These are phyloP conservation scores for Didymella sp. DNA, from an alignment of 2,329 filamentous ascomycete species.

Conservation along the genomic window DNA sequence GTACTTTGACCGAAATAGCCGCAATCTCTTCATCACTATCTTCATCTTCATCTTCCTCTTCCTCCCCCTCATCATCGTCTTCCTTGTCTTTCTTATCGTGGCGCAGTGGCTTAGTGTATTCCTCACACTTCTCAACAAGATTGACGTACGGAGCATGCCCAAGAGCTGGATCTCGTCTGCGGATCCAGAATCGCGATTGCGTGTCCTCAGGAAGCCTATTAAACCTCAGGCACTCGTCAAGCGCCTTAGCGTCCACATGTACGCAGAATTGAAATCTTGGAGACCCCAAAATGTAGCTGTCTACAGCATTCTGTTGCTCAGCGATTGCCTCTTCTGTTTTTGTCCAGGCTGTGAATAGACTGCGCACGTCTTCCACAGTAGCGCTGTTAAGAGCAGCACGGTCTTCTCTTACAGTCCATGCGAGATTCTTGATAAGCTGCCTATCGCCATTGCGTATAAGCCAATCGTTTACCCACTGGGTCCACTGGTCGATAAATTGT, in stretches of 20 bases:
- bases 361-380: conserved; percentile 4
- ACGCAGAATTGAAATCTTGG: conserved; percentile 9
- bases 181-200: neutral
- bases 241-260: conserved; percentile 10
- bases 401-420: conserved; percentile 6
- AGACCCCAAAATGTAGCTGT: neutral
- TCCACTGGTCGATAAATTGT: conserved; percentile 3
- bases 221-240: conserved; percentile 8
- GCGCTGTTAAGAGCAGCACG: conserved; percentile 2
- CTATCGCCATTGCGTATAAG: neutral
- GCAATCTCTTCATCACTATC: neutral
- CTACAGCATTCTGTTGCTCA: neutral
- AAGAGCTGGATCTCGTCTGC: neutral
- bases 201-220: neutral
- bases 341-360: conserved; percentile 5
- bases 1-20: conserved; percentile 3
- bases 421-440: conserved; percentile 3
- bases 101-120: neutral
- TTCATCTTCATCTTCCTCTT: neutral
- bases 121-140: conserved; percentile 1
- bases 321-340: conserved; percentile 1
- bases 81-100: too few relatives aligned
- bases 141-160: conserved; percentile 9
- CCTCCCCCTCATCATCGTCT: too few relatives aligned
- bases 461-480: neutral